Evolutionary conservation across 31 red algal genomes (phyloP).

Genomic region (Odonthalia washingtoniensis): DNA sequence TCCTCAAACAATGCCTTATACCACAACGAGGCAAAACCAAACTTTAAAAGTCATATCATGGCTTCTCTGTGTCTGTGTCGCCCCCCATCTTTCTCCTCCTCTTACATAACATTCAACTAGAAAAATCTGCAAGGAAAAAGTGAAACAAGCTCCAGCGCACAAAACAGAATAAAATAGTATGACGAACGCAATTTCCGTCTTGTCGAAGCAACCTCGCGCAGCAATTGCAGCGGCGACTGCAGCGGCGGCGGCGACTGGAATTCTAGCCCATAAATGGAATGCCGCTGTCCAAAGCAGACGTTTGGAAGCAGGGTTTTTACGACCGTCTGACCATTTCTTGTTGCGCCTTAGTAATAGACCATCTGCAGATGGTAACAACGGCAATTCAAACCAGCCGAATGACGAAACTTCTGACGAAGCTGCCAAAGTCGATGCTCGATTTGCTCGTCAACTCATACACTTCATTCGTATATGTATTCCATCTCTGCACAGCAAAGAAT

Average conservation of each 20-base stretch:
- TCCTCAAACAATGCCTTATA: too few relatives aligned
- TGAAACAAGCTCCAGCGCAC: too few relatives aligned
- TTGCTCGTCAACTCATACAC: constrained; percentile 52
- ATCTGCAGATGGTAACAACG: background rate
- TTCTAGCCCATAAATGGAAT: constrained; percentile 79
- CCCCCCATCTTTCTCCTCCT: too few relatives aligned
- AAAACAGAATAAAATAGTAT: too few relatives aligned
- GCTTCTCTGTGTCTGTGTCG: too few relatives aligned
- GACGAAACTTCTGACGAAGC: constrained; percentile 5
- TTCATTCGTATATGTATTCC: constrained; percentile 85
- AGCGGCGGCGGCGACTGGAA: constrained; percentile 64
- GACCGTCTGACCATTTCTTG: background rate
- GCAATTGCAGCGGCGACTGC: constrained; percentile 67
- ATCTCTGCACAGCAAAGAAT: constrained; percentile 60
- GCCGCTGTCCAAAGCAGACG: constrained; percentile 80
- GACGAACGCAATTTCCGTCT: constrained; percentile 73
- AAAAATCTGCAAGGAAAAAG: too few relatives aligned
- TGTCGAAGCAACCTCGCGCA: constrained; percentile 69
- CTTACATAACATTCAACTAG: too few relatives aligned
- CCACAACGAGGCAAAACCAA: too few relatives aligned
- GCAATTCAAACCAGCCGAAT: background rate
- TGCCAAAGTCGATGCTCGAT: constrained; percentile 68
- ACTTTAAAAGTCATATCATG: too few relatives aligned
- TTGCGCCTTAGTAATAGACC: background rate
- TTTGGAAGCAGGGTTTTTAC: constrained; percentile 60